These are phyloP conservation scores for Solanum lycopersicoides DNA, from an alignment of 257 asterid genomes.

Conservation along the genomic window DNA sequence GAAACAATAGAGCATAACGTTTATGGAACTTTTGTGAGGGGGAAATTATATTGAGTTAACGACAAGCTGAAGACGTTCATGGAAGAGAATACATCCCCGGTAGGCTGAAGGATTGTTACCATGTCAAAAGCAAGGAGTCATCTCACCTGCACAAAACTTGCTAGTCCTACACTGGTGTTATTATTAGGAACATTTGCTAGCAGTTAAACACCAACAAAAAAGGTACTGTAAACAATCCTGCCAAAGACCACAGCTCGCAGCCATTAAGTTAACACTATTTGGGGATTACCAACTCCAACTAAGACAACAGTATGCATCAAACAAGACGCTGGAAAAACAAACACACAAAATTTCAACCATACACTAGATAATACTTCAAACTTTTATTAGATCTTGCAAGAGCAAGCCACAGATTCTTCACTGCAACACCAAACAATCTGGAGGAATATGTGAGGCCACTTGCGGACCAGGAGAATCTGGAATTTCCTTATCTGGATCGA, in stretches of 20 bases:
- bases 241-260: background rate
- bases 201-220: background rate
- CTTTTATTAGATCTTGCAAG: background rate
- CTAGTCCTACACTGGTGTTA: background rate
- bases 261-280: background rate
- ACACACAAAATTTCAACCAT: background rate
- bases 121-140: slow-evolving; percentile 52
- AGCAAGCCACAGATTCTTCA: slow-evolving; percentile 4
- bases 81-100: slow-evolving; percentile 15
- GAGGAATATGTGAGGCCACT: slow-evolving; percentile 25
- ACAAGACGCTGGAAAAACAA: background rate
- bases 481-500: slow-evolving; percentile 10
- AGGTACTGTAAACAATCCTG: background rate
- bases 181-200: background rate
- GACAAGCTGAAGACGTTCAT: background rate
- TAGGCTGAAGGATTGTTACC: slow-evolving; percentile 54
- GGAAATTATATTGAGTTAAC: background rate
- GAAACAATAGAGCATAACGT: background rate
- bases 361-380: background rate
- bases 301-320: background rate
- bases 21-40: background rate
- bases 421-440: slow-evolving; percentile 35
- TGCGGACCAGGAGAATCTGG: slow-evolving; percentile 16
- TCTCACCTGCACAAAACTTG: slow-evolving; percentile 15
- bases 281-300: no score